A percentile compares a stretch with the other conserved stretches of the same genome.
Evolutionary conservation across 2,329 filamentous ascomycete genomes (phyloP).

Genomic region (Aschersonia sp.): DNA sequence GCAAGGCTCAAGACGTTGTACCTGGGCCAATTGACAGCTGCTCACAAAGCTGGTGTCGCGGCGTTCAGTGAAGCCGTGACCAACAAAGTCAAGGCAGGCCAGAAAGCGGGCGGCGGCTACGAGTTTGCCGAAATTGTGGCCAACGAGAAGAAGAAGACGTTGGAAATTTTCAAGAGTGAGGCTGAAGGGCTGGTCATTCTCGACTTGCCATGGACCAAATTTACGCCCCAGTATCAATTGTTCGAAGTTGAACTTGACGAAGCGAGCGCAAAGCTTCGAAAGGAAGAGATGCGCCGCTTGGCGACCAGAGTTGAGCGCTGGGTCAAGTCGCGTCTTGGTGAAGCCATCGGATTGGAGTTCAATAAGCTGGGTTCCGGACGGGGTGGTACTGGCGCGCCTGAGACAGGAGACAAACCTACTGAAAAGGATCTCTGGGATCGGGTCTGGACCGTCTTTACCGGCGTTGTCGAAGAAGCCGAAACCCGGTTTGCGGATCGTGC

Average conservation of each 20-base stretch:
- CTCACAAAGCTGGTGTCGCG: slow-evolving; percentile 75
- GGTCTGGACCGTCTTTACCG: slow-evolving; percentile 76
- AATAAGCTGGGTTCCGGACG: slow-evolving; percentile 87
- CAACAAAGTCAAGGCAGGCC: slow-evolving; percentile 75
- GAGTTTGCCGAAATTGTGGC: slow-evolving; percentile 93
- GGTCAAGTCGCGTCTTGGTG: slow-evolving; percentile 76
- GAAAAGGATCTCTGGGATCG: slow-evolving; percentile 94
- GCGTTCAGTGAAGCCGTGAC: slow-evolving; percentile 81
- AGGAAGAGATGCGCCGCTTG: slow-evolving; percentile 90
- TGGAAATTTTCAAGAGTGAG: slow-evolving; percentile 63
- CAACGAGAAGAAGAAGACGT: slow-evolving; percentile 61
- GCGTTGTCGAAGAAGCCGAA: slow-evolving; percentile 75
- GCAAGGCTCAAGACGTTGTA: slow-evolving; percentile 78
- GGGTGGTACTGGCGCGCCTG: slow-evolving; percentile 67
- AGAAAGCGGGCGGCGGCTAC: slow-evolving; percentile 81
- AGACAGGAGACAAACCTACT: slow-evolving; percentile 57
- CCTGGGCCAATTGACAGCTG: slow-evolving; percentile 72
- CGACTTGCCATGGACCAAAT: slow-evolving; percentile 77
- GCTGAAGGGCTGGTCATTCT: slow-evolving; percentile 62
- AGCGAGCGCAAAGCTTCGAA: slow-evolving; percentile 69
- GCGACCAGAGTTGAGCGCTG: slow-evolving; percentile 86
- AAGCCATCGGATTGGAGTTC: slow-evolving; percentile 85
- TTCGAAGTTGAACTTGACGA: slow-evolving; percentile 88
- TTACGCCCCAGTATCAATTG: slow-evolving; percentile 61
- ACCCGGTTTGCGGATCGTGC: slow-evolving; percentile 74